Evolutionary conservation across 2,329 filamentous ascomycete genomes (phyloP), one percentile per base, ranked within the genome.

Genomic region (Stemphylium beticola): DNA sequence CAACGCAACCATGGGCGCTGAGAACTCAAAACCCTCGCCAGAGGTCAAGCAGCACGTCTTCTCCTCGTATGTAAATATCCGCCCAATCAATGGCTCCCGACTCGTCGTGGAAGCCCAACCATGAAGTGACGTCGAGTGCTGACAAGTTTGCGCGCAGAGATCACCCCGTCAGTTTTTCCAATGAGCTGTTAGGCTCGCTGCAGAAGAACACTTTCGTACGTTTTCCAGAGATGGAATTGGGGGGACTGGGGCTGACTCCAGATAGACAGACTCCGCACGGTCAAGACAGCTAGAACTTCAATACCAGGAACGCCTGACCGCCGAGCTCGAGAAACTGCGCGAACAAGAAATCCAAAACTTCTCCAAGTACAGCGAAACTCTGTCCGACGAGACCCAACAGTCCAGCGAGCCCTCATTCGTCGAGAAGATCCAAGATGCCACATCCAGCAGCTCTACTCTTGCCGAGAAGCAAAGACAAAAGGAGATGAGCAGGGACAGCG

Each of bases 221-320:
- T 55, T 3, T 8, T 12, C 24, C 9, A 12, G 22, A 1, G 36
- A 26, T 4, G 12, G 15, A 37, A 31, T 10, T 15, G 31, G 15
- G 32, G 24, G 32, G 31, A 42, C n/a, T 34, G 33, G 20, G 9
- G 17, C 18, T 18, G 34, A 40, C 36, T 44, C 20, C 42, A 32
- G 18, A 46, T 74, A 98, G 93, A 93, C 90, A 78, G 93, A 98
- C 80, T 87, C 88, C 56, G 93, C 92, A 62, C 92, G 93, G 74
- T 84, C 89, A 69, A 91, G 91, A 78, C 82, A 88, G 71, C 81
- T 92, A 76, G 93, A 98, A 79, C 86, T 95, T 61, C 89, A 93
- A 69, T 88, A 96, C 76, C 93, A 97, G 81, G 81, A 86, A 73
- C 93, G 93, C 77, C 91, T 97, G 57, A 86, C 89, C 69, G 83